Evolutionary conservation across 139 green algal species (phyloP).

Genomic region (Dunaliella primolecta): DNA sequence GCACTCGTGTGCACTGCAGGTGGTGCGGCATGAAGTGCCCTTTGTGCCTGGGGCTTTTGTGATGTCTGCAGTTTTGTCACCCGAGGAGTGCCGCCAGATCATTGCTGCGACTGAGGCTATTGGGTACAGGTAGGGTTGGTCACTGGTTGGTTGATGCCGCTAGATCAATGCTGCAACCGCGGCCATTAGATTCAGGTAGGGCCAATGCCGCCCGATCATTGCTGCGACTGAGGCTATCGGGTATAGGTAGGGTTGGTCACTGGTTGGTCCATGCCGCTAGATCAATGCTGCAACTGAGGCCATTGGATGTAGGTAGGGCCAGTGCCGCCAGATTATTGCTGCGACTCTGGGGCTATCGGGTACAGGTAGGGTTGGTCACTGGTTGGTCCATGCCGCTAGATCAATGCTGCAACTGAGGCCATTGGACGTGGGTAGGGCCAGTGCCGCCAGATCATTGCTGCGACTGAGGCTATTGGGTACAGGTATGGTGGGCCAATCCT

Average conservation of each 20-base stretch:
- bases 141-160: too few species aligned
- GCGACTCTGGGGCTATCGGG: conserved; percentile 27
- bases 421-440: too few species aligned
- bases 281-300: too few species aligned
- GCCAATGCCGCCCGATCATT: conserved; percentile 30
- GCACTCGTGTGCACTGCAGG: background rate
- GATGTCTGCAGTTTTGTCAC: conserved; percentile 19
- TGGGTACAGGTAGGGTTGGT: conserved; percentile 22
- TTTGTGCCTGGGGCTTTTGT: conserved; percentile 35
- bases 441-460: conserved; percentile 27
- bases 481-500: too few species aligned
- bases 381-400: too few species aligned
- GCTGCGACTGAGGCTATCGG: conserved; percentile 31
- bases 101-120: conserved; percentile 28
- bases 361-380: too few species aligned
- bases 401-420: too few species aligned
- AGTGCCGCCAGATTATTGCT: conserved; percentile 32
- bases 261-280: too few species aligned
- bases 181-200: too few species aligned
- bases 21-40: conserved; percentile 20
- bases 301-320: too few species aligned
- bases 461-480: too few species aligned
- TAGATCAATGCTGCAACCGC: too few species aligned
- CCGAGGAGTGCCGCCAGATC: conserved; percentile 28
- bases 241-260: conserved; percentile 13